Conservation (phyloP, 805 yeast species). For the Trichomonascus vanleenenianus region DNA sequence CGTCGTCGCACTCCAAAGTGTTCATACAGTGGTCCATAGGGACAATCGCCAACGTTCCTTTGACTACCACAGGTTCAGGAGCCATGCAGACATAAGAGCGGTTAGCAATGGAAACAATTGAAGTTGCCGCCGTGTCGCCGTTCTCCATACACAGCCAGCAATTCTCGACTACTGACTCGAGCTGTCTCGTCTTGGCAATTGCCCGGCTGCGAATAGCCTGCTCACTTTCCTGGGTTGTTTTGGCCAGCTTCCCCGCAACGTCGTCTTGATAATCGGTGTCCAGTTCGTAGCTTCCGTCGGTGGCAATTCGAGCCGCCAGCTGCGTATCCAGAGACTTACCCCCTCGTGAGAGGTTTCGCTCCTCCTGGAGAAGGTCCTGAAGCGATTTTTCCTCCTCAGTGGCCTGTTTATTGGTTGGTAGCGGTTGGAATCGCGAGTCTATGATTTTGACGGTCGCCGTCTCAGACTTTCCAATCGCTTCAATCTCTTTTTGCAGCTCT, state of each 20-base stretch:
- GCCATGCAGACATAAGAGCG: slow-evolving; percentile 33
- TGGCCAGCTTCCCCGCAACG: slow-evolving; percentile 32
- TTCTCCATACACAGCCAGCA: slow-evolving; percentile 34
- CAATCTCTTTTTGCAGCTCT: slow-evolving; percentile 20
- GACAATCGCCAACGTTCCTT: slow-evolving; percentile 32
- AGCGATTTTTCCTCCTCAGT: slow-evolving; percentile 3
- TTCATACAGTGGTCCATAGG: slow-evolving; percentile 37
- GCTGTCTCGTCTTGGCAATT: slow-evolving; percentile 21
- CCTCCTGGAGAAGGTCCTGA: slow-evolving; percentile 32
- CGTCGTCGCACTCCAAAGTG: slow-evolving; percentile 35
- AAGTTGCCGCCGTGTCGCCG: slow-evolving; percentile 19
- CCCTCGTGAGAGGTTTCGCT: slow-evolving; percentile 31
- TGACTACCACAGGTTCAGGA: slow-evolving; percentile 35
- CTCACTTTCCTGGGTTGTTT: slow-evolving; percentile 21
- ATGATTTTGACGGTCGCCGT: slow-evolving; percentile 5
- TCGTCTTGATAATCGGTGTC: slow-evolving; percentile 40
- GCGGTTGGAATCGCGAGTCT: slow-evolving; percentile 5
- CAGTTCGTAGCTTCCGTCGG: slow-evolving; percentile 31
- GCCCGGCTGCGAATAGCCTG: slow-evolving; percentile 27
- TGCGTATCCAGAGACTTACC: slow-evolving; percentile 22
- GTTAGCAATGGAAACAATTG: slow-evolving; percentile 30
- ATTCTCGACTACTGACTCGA: slow-evolving; percentile 27
- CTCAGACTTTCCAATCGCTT: slow-evolving; percentile 6
- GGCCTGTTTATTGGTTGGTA: slow-evolving; percentile 4
- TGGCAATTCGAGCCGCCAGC: slow-evolving; percentile 31